Evolutionary conservation across 768 basidiomycete species (phyloP), one percentile per base, ranked within the genome.

Genomic region (Stropharia rugosoannulata): DNA sequence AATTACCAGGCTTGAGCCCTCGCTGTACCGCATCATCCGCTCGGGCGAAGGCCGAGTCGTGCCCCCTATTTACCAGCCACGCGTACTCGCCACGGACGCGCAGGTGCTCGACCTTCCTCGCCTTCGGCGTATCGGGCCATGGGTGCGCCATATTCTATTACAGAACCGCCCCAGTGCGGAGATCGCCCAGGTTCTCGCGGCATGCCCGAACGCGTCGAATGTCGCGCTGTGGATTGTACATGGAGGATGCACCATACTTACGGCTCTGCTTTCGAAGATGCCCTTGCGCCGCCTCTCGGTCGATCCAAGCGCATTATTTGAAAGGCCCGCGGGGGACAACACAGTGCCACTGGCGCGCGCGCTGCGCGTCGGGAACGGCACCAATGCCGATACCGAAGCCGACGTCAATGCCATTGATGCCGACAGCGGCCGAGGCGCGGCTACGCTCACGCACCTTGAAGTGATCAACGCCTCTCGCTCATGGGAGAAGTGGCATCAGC

Each of bases 381-480:
- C 9, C 7, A 7, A 32, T 32, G 29, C 29, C 29, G 29, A 32
- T 22, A 22, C 22, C 22, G 22, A 22, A 1, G 22, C 22, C 22
- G 22, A 22, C 22, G 22, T 4, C 22, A 22, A 22, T 4, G 22
- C 4, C 22, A 22, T 22, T 22, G 22, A 22, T 32, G 29, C 29
- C 29, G 29, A 7, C 9, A 32, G 29, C 9, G 29, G 29, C 29
- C 29, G 29, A 4, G 29, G 29, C 2, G 62, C 61, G 29, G 38
- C 36, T 12, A 52, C 42, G 36, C 45, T 64, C 43, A 64, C 61
- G 10, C 64, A 64, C 36, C 57, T 64, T 29, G 61, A 64, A 39
- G 55, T 62, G 48, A 59, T 64, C 51, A 62, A 62, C 27, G 56
- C 58, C 2, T 54, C 54, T 2, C 52, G 51, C n/a, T 49, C 52